Percentiles rank a stretch among this genome's conserved stretches.
Evolutionary conservation across 306 rosid genomes (phyloP).

Genomic region (Coriaria nepalensis): DNA sequence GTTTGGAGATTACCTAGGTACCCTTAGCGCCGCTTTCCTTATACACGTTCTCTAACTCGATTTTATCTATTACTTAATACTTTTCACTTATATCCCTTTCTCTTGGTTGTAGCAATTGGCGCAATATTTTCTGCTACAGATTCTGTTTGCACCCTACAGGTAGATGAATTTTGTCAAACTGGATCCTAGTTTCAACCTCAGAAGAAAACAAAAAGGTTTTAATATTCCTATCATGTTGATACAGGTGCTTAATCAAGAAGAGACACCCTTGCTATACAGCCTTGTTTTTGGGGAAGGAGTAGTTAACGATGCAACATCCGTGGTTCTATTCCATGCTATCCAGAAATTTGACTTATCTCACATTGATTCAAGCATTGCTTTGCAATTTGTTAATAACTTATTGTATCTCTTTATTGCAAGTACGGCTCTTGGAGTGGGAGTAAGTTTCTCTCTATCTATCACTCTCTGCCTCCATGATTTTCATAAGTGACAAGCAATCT

Average conservation of each 20-base stretch:
- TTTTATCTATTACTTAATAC: neutral
- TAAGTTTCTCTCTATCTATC: conserved; percentile 28
- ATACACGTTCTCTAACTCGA: neutral
- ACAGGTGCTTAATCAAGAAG: conserved; percentile 92
- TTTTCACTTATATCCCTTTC: conserved; percentile 3
- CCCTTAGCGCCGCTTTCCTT: conserved; percentile 8
- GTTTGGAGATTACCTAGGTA: conserved; percentile 89
- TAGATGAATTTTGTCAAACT: conserved; percentile 15
- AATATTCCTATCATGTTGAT: conserved; percentile 6
- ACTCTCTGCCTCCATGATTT: neutral
- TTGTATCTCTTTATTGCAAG: conserved; percentile 56
- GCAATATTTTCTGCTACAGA: conserved; percentile 93
- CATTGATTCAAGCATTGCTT: conserved; percentile 52
- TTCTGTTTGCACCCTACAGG: conserved; percentile 95
- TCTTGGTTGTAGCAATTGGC: conserved; percentile 66
- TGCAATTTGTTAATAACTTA: conserved; percentile 52
- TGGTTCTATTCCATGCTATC: conserved; percentile 91
- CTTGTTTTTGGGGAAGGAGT: conserved; percentile 95
- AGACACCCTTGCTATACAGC: conserved; percentile 71
- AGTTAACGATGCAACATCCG: conserved; percentile 90
- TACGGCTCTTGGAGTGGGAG: conserved; percentile 58
- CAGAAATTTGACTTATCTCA: conserved; percentile 82
- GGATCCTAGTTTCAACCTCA: neutral
- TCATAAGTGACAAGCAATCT: neutral
- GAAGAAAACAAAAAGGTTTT: neutral